A percentile compares a stretch with the other conserved stretches of the same genome.
These are phyloP conservation scores for Metarhizium sp. DNA, from an alignment of 2,329 filamentous ascomycete genomes.

Conservation along the genomic window DNA sequence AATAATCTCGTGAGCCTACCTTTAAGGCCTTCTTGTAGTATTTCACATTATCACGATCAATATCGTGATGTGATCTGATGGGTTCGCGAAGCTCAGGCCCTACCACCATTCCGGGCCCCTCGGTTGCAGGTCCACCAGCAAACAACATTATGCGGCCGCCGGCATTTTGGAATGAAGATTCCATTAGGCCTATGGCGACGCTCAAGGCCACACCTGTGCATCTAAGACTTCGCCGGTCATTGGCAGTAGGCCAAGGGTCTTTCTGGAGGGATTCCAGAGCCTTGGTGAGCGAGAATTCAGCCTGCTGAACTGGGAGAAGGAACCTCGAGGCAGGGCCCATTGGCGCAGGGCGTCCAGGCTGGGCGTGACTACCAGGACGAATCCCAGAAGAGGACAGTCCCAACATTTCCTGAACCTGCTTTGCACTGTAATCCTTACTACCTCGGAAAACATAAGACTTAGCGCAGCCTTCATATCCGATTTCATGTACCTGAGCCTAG, in stretches of 20 bases:
- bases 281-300: constrained; percentile 95
- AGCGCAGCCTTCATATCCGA: constrained; percentile 94
- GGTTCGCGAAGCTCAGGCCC: constrained; percentile 91
- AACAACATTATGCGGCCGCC: constrained; percentile 97
- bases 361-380: constrained; percentile 65
- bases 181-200: constrained; percentile 84
- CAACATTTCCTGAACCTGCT: constrained; percentile 99
- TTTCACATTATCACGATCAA: constrained; percentile 97
- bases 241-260: constrained; percentile 95
- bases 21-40: constrained; percentile 99
- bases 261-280: constrained; percentile 91
- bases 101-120: constrained; percentile 94
- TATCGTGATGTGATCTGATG: constrained; percentile 96
- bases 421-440: constrained; percentile 95
- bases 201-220: constrained; percentile 96
- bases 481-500: constrained; percentile 84
- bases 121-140: constrained; percentile 86
- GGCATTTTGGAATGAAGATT: constrained; percentile 91
- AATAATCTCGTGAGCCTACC: constrained; percentile 34
- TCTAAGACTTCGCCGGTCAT: constrained; percentile 79
- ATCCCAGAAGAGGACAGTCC: constrained; percentile 65
- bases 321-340: constrained; percentile 82
- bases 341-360: constrained; percentile 65
- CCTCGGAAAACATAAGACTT: constrained; percentile 98
- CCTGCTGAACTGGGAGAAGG: constrained; percentile 86